Percentiles rank a stretch among this genome's conserved stretches.
phyloP scores from a whole-genome alignment of 345 rosid species.

The Melaleuca quinquenervia region DNA sequence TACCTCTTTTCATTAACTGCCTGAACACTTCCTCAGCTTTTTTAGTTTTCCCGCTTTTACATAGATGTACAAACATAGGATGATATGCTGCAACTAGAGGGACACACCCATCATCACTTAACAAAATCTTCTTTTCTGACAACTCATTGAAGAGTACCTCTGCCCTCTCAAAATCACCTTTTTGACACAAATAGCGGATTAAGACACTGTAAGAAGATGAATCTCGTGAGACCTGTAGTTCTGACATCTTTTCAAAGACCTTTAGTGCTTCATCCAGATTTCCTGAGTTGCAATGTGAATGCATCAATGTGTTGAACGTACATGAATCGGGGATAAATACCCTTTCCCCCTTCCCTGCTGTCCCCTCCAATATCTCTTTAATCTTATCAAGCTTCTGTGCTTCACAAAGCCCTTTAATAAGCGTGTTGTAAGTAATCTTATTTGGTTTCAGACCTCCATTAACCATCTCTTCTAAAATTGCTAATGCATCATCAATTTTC shows the following conservation, averaged over 20 bases:
- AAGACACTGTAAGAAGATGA: conserved; percentile 74
- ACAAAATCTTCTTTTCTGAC: conserved; percentile 31
- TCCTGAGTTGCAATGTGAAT: conserved; percentile 51
- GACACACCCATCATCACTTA: conserved; percentile 35
- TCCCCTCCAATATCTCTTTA: conserved; percentile 35
- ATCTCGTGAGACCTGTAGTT: conserved; percentile 43
- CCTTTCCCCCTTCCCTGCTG: conserved; percentile 8
- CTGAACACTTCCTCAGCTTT: conserved; percentile 65
- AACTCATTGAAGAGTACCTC: conserved; percentile 57
- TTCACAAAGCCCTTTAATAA: conserved; percentile 70
- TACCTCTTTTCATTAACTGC: conserved; percentile 80
- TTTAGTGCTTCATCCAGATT: conserved; percentile 46
- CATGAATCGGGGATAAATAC: conserved; percentile 62
- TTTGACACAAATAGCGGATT: conserved; percentile 49
- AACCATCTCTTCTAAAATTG: conserved; percentile 40
- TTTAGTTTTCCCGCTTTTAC: conserved; percentile 52
- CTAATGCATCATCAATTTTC: conserved; percentile 55
- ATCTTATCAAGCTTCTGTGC: conserved; percentile 43
- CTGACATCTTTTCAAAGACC: conserved; percentile 42
- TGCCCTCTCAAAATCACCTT: conserved; percentile 46
- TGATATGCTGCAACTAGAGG: conserved; percentile 78
- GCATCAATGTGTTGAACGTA: conserved; percentile 62
- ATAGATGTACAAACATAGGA: conserved; percentile 57
- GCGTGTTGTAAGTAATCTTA: conserved; percentile 52
- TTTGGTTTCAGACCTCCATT: conserved; percentile 45